These are phyloP conservation scores for Penicillium crystallinum DNA, from an alignment of 495 filamentous ascomycete species.

Conservation along the genomic window DNA sequence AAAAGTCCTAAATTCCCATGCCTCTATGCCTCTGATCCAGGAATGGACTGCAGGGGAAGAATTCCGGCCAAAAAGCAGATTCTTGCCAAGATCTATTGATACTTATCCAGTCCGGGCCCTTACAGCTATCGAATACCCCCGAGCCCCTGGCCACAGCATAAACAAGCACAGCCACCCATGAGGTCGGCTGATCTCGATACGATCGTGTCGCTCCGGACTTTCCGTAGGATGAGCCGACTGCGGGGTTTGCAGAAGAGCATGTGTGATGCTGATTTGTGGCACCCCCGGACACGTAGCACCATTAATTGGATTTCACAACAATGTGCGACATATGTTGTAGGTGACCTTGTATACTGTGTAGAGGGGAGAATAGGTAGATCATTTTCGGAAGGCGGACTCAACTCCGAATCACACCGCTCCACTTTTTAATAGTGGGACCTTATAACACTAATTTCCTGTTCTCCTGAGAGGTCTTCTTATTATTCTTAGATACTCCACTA, in stretches of 20 bases:
- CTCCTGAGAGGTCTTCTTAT: background rate
- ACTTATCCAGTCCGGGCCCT: background rate
- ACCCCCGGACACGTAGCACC: conserved; percentile 1
- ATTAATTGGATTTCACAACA: background rate
- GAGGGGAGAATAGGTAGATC: background rate
- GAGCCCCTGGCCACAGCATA: background rate
- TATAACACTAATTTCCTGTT: background rate
- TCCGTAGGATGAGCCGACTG: background rate
- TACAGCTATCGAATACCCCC: background rate
- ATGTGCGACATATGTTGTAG: background rate
- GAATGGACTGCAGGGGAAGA: background rate
- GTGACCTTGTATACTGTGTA: background rate
- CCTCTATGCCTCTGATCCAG: background rate
- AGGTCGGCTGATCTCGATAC: conserved; percentile 4
- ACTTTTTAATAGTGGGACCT: background rate
- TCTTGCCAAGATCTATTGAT: conserved; percentile 1
- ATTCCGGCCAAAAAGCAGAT: background rate
- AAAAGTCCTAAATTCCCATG: background rate
- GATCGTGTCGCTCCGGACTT: background rate
- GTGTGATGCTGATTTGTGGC: background rate
- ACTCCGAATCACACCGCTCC: conserved; percentile 7
- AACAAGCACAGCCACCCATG: background rate
- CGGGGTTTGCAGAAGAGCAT: background rate
- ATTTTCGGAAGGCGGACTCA: background rate
- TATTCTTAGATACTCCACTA: background rate